Evolutionary conservation across 2,329 filamentous ascomycete species (phyloP).

Genomic region (Phaeoacremonium minimum): DNA sequence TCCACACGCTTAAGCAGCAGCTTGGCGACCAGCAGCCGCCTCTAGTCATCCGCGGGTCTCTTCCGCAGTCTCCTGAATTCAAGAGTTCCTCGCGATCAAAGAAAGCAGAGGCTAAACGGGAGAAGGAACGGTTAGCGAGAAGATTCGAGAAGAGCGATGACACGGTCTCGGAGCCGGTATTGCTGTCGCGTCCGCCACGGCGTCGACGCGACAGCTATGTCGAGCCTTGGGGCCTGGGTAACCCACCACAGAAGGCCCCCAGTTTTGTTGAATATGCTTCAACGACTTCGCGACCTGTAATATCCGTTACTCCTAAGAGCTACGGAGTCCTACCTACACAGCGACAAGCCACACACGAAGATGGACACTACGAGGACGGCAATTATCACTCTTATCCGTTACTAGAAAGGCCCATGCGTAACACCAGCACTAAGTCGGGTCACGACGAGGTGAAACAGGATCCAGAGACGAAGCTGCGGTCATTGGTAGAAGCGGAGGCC

Average conservation of each 20-base stretch:
- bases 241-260: not conserved
- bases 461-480: too few relatives aligned
- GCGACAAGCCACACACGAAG: constrained; percentile 1
- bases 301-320: constrained; percentile 6
- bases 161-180: constrained; percentile 10
- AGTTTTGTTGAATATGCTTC: constrained; percentile 4
- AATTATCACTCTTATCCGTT: constrained; percentile 8
- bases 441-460: too few relatives aligned
- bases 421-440: too few relatives aligned
- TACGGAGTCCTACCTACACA: constrained; percentile 2
- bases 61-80: constrained; percentile 13
- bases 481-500: too few relatives aligned
- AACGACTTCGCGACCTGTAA: constrained; percentile 3
- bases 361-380: constrained; percentile 7
- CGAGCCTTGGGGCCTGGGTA: constrained; percentile 3
- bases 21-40: constrained; percentile 16
- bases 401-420: too few relatives aligned
- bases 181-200: constrained; percentile 4
- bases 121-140: constrained; percentile 22
- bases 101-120: constrained; percentile 14
- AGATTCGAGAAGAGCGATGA: constrained; percentile 21
- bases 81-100: constrained; percentile 19
- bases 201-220: constrained; percentile 3
- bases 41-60: too few relatives aligned
- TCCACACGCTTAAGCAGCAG: constrained; percentile 15